These are phyloP conservation scores for Yueomyces sp. DNA, from an alignment of 1,139 yeast genomes.

Conservation along the genomic window DNA sequence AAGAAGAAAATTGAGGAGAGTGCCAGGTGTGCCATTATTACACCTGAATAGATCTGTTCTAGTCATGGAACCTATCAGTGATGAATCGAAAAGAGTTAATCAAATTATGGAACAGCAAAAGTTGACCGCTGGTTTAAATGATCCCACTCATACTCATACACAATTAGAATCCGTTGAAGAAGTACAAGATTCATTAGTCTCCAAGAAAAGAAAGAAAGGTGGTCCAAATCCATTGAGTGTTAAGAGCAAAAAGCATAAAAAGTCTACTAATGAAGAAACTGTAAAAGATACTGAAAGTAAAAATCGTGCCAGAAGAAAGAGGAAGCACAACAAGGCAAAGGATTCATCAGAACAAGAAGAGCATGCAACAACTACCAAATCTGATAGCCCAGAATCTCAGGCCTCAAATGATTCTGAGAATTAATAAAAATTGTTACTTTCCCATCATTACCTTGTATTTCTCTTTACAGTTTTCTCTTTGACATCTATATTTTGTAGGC, in stretches of 20 bases:
- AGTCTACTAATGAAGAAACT: too few relatives aligned
- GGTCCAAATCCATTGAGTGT: constrained; percentile 77
- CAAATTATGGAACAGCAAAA: constrained; percentile 48
- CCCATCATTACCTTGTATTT: too few relatives aligned
- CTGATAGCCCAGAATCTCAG: too few relatives aligned
- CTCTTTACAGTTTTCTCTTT: too few relatives aligned
- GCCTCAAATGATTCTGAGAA: too few relatives aligned
- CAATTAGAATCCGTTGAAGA: constrained; percentile 1
- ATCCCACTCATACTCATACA: constrained; percentile 2
- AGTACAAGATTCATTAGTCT: constrained; percentile 24
- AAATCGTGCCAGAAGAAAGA: too few relatives aligned
- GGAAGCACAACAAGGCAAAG: too few relatives aligned
- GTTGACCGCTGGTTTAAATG: constrained; percentile 62
- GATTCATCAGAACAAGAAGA: too few relatives aligned
- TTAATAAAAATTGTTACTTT: too few relatives aligned
- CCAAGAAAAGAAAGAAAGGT: constrained; percentile 51
- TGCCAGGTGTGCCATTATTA: constrained; percentile 85
- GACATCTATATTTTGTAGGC: too few relatives aligned
- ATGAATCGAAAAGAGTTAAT: constrained; percentile 49
- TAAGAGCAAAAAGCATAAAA: constrained; percentile 35
- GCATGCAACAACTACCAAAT: too few relatives aligned
- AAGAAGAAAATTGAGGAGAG: constrained; percentile 50
- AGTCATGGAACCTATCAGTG: constrained; percentile 89
- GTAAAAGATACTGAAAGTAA: too few relatives aligned
- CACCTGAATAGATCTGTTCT: constrained; percentile 85